phyloP scores from a whole-genome alignment of 768 basidiomycete genomes.

The Leccinum disarticulatum region DNA sequence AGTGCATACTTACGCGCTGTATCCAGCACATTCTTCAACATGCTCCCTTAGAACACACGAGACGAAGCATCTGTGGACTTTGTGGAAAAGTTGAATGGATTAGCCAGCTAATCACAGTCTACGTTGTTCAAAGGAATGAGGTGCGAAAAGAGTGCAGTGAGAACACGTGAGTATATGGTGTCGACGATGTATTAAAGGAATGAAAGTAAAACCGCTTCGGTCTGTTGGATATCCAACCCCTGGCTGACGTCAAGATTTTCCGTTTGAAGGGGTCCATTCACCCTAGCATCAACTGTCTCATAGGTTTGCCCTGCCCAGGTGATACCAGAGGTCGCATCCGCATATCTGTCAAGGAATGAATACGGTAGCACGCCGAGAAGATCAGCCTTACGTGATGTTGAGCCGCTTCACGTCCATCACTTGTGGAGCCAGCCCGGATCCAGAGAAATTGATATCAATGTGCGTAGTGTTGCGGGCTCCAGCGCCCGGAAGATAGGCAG shows the following conservation, averaged over 20 bases:
- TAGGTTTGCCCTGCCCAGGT: slow-evolving; percentile 62
- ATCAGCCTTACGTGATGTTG: slow-evolving; percentile 38
- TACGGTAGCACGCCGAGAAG: neutral
- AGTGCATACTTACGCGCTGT: neutral
- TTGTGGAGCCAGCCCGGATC: slow-evolving; percentile 23
- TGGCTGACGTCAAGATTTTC: slow-evolving; percentile 31
- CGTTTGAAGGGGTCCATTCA: slow-evolving; percentile 36
- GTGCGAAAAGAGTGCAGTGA: too few relatives aligned
- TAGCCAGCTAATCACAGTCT: neutral
- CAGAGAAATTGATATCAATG: slow-evolving; percentile 42
- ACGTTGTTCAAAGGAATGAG: too few relatives aligned
- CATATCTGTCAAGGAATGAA: slow-evolving; percentile 35
- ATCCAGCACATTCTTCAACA: too few relatives aligned
- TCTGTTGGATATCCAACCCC: slow-evolving; percentile 48
- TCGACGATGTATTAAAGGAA: slow-evolving; percentile 1
- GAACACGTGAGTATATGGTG: too few relatives aligned
- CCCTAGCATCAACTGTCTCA: slow-evolving; percentile 47
- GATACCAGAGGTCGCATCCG: slow-evolving; percentile 49
- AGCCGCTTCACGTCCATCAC: slow-evolving; percentile 49
- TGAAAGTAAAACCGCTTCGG: slow-evolving; percentile 43
- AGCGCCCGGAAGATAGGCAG: slow-evolving; percentile 44
- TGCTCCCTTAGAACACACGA: slow-evolving; percentile 59
- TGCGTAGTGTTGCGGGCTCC: slow-evolving; percentile 42
- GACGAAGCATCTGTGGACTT: slow-evolving; percentile 53
- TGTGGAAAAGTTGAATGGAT: slow-evolving; percentile 45